Evolutionary conservation across 352 stramenopile genomes (phyloP).

Genomic region (Globisporangium emineosum): DNA sequence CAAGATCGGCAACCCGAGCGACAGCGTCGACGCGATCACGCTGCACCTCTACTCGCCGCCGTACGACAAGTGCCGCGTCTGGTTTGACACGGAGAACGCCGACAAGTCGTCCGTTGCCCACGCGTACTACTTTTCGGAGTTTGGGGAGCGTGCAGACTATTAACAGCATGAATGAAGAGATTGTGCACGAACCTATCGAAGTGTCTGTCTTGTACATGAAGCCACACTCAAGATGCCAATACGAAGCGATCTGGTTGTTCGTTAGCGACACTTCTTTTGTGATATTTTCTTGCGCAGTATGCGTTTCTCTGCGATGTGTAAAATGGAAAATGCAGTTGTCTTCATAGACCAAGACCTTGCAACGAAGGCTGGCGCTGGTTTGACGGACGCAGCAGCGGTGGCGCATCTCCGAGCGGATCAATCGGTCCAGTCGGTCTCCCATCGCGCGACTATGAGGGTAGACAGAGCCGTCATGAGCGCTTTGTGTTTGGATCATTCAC

Average conservation of each 20-base stretch:
- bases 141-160: slow-evolving; percentile 51
- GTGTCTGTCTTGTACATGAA: neutral
- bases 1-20: slow-evolving; percentile 72
- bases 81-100: slow-evolving; percentile 59
- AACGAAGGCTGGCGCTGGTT: slow-evolving; percentile 64
- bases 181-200: neutral
- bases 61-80: slow-evolving; percentile 77
- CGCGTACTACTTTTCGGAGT: slow-evolving; percentile 77
- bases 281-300: neutral
- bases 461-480: neutral
- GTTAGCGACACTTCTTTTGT: neutral
- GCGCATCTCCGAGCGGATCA: slow-evolving; percentile 55
- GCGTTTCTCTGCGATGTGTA: neutral
- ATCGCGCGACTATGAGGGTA: slow-evolving; percentile 46
- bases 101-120: slow-evolving; percentile 55
- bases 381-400: slow-evolving; percentile 25
- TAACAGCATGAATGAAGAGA: slow-evolving; percentile 12
- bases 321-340: neutral
- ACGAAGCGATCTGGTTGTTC: neutral
- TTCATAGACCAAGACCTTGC: slow-evolving; percentile 50
- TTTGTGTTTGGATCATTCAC: neutral
- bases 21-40: slow-evolving; percentile 48
- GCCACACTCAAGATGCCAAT: neutral
- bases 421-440: slow-evolving; percentile 42
- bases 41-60: slow-evolving; percentile 85